Conservation (phyloP, 345 rosid species). For the Excoecaria agallocha region DNA sequence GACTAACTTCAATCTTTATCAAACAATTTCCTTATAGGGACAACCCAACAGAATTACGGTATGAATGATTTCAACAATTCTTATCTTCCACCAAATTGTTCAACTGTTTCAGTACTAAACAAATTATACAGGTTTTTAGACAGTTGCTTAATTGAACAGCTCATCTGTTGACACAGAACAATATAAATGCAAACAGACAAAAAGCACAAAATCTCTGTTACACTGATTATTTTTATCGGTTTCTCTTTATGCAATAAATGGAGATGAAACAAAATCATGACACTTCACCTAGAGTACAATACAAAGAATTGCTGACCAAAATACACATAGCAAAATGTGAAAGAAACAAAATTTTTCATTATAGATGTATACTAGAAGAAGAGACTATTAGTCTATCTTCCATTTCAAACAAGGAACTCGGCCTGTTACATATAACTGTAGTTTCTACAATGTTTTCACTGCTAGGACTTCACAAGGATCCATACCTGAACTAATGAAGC, state of each 20-base stretch:
- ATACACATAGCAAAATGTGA: conserved; percentile 10
- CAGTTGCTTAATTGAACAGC: background rate
- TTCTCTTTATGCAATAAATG: conserved; percentile 1
- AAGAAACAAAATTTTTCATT: background rate
- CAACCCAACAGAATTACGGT: too few species aligned
- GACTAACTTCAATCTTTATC: too few species aligned
- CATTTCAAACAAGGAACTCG: conserved; percentile 11
- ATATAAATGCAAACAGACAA: background rate
- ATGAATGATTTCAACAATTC: too few species aligned
- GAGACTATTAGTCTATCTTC: conserved; percentile 8
- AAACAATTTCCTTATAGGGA: too few species aligned
- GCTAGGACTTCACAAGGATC: conserved; percentile 10
- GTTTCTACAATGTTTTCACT: conserved; percentile 18
- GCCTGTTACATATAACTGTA: conserved; percentile 13
- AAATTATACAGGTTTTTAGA: background rate
- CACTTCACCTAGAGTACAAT: conserved; percentile 22
- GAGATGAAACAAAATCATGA: conserved; percentile 13
- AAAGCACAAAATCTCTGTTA: background rate
- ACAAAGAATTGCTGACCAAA: conserved; percentile 26
- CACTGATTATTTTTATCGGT: background rate
- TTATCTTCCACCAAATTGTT: background rate
- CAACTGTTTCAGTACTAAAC: background rate
- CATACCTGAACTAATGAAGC: conserved; percentile 12
- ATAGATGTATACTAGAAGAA: conserved; percentile 12
- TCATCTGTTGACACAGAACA: background rate